A percentile compares a stretch with the other conserved stretches of the same genome.
These are phyloP conservation scores for Fragosphaeria purpurea DNA, from an alignment of 2,329 filamentous ascomycete species.

Conservation along the genomic window DNA sequence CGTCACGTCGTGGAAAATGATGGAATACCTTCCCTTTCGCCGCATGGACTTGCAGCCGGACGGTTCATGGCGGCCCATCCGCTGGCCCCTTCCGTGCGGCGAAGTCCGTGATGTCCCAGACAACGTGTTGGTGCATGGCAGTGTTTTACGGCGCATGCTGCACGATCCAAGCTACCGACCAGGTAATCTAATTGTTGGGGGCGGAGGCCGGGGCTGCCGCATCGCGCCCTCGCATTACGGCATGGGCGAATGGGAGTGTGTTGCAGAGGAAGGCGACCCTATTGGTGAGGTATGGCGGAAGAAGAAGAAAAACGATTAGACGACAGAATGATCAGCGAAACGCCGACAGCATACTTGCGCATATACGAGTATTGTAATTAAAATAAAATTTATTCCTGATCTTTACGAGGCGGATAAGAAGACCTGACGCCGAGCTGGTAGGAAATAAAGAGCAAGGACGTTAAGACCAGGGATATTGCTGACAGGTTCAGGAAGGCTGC, in stretches of 20 bases:
- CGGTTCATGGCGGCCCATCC: conserved; percentile 68
- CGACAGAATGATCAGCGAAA: no score
- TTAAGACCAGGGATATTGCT: no score
- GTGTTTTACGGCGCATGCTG: conserved; percentile 63
- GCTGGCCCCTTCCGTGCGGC: conserved; percentile 69
- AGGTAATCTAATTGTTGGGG: conserved; percentile 70
- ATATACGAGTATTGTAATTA: no score
- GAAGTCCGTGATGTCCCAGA: conserved; percentile 68
- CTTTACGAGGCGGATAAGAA: no score
- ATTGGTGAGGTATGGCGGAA: conserved; percentile 59
- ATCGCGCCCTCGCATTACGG: conserved; percentile 51
- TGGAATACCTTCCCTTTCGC: conserved; percentile 75
- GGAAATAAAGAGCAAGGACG: no score
- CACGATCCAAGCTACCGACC: conserved; percentile 56
- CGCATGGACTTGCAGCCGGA: conserved; percentile 67
- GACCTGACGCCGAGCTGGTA: no score
- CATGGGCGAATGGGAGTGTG: conserved; percentile 62
- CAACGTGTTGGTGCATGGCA: conserved; percentile 60
- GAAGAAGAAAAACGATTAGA: conserved; percentile 9
- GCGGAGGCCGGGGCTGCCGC: conserved; percentile 60
- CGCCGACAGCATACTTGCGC: no score
- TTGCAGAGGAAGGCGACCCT: conserved; percentile 53
- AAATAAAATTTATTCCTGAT: no score
- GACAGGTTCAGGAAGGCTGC: no score
- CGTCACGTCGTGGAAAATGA: conserved; percentile 61